Percentiles rank a stretch among this genome's conserved stretches.
Conservation (phyloP, 1,284 basidiomycete genomes). For the Gomphus bonarii region DNA sequence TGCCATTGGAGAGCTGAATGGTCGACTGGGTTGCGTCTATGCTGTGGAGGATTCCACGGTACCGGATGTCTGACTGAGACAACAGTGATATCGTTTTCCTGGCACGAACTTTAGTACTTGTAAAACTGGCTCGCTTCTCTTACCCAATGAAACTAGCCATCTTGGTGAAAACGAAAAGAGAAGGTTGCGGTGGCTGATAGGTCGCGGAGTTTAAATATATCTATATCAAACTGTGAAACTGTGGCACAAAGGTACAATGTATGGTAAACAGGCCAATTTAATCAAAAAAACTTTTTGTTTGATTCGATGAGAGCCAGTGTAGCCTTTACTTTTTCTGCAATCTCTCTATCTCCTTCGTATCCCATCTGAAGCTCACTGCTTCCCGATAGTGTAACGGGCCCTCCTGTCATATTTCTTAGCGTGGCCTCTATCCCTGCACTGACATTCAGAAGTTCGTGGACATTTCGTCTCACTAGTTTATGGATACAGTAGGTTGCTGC, state of each 20-base stretch:
- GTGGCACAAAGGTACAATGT: background rate
- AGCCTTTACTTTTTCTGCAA: conserved; percentile 1
- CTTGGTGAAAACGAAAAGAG: background rate
- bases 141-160: conserved; percentile 11
- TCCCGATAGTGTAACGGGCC: background rate
- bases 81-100: conserved; percentile 86
- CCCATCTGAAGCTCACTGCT: conserved; percentile 8
- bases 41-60: conserved; percentile 76
- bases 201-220: background rate
- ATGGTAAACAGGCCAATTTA: background rate
- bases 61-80: conserved; percentile 85
- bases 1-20: conserved; percentile 81
- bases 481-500: conserved; percentile 49
- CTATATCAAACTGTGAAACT: too few species aligned
- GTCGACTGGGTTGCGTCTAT: conserved; percentile 79
- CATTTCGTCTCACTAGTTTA: conserved; percentile 34
- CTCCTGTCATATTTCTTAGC: conserved; percentile 24
- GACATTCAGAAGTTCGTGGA: conserved; percentile 23
- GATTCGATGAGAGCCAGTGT: conserved; percentile 7
- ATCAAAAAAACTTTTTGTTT: background rate
- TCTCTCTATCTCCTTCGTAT: conserved; percentile 8
- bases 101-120: conserved; percentile 13
- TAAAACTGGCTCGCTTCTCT: background rate
- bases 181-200: conserved; percentile 1
- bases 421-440: conserved; percentile 36